Evolutionary conservation across 208 protist species (phyloP), one percentile per base, ranked within the genome.

Genomic region (Phytomonas sp.): DNA sequence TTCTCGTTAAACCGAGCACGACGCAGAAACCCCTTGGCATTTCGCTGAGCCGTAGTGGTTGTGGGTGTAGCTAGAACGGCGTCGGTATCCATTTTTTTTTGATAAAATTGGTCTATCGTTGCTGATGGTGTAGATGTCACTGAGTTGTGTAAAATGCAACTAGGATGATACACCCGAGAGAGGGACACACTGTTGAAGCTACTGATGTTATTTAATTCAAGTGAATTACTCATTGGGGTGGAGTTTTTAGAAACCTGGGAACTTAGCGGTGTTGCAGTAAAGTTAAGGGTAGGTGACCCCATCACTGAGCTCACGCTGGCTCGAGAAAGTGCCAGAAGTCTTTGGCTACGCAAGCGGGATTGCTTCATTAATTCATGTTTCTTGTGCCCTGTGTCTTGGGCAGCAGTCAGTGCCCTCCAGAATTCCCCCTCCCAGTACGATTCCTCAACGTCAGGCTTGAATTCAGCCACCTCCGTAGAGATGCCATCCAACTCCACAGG

Each of bases 351-450:
- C 16, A 56, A 26, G 23, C 10, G 45, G 19, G 45, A 56, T 56
- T 56, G 45, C 26, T 56, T 56, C 19, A 56, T 56, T 56, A 56
- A 56, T 26, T 56, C 45, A 23, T 23, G 16, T 56, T 11, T 56
- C 45, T 26, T 56, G 16, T 23, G 45, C 45, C 45, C 45, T 56
- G 45, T 23, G 23, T 26, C 45, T 56, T 19, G 45, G 45, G 45
- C 45, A 56, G 66, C 62, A 32, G 68, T 60, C 65, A 91, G 42
- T 12, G 78, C 63, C 60, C 71, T 67, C 86, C 86, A 91, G 68
- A 85, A 91, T 32, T 86, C 80, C 14, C 78, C 76, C 40, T 84
- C 84, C 82, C 82, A 88, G 60, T 82, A 88, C 14, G 77, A 82
- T 70, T 91, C 79, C 67, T 91, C 85, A 23, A 67, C 72, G 26